Percentiles rank a stretch among this genome's conserved stretches.
Evolutionary conservation across 2,329 filamentous ascomycete species (phyloP).

Genomic region (Trichoderma pleuroti): DNA sequence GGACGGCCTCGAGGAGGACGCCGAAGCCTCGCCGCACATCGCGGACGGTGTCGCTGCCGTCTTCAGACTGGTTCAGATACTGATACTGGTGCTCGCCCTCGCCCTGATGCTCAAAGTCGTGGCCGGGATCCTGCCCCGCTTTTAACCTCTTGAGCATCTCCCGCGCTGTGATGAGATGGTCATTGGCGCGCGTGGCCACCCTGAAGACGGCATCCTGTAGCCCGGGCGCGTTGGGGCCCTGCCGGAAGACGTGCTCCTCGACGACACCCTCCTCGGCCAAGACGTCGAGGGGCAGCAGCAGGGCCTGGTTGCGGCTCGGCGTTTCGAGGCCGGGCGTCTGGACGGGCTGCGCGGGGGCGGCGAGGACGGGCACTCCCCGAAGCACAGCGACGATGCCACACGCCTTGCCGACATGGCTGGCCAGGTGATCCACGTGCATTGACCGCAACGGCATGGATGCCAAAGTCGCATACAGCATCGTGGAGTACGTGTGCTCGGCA

Average conservation of each 20-base stretch:
- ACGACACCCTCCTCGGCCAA: conserved; percentile 78
- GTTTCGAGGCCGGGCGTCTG: conserved; percentile 41
- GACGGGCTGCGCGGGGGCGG: conserved; percentile 59
- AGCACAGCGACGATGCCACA: conserved; percentile 82
- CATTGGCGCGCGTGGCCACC: conserved; percentile 89
- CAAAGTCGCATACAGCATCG: conserved; percentile 82
- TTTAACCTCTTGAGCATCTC: conserved; percentile 84
- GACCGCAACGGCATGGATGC: conserved; percentile 76
- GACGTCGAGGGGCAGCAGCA: conserved; percentile 82
- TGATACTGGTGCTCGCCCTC: conserved; percentile 63
- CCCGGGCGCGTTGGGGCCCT: conserved; percentile 73
- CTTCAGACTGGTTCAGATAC: no score
- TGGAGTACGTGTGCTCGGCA: conserved; percentile 92
- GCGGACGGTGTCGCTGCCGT: conserved; percentile 35
- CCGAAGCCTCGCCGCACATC: conserved; percentile 65
- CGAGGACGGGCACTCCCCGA: conserved; percentile 84
- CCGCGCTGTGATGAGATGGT: conserved; percentile 88
- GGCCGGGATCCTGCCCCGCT: conserved; percentile 69
- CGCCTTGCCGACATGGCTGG: conserved; percentile 92
- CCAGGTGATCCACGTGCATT: conserved; percentile 84
- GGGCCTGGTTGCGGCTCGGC: conserved; percentile 43
- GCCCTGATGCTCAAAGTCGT: conserved; percentile 83
- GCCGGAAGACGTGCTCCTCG: conserved; percentile 85
- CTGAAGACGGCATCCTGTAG: conserved; percentile 86
- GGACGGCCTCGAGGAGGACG: conserved; percentile 74